Base-by-base conservation (phyloP, 139 green algal species). In the Chlamydomonas urium region DNA sequence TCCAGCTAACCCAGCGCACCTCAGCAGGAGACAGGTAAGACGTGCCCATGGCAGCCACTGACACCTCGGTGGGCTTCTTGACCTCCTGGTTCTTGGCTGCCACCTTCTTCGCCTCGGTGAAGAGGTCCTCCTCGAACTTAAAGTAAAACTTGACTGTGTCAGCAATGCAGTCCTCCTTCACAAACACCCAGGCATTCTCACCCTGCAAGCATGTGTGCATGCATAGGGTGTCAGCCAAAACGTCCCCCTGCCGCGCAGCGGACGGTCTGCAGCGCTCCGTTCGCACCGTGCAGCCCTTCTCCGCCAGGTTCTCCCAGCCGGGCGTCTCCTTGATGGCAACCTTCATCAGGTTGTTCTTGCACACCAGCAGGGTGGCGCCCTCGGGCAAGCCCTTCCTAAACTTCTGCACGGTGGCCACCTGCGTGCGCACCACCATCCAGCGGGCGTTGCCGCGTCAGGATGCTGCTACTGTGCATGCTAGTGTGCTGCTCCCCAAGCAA, bases 111-210 rank as follows among this genome's bases (percentile, higher is more conserved):
- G 83, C 75, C 58, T 81, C 74, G 47, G 32, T 79, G 47, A 77
- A 59, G 36, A 93, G 77, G 32, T 85, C 74, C 47, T 89, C 87
- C 77, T 94, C 81, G 67, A 93, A 92, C 24, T 87, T 81, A 42
- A 90, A 78, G 61, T 85, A 96, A 29, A 79, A 71, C 76, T 95
- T 96, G 19, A 95, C 74, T 21, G 65, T 57, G n/a, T 79, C 75
- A 1, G 84, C 48, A 38, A 97, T 89, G 70, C 73, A 60, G 37
- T 96, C 90, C 72, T 97, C 92, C 5, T 78, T 47, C n/a, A 91
- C 73, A 80, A 97, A 97, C 32, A 97, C 77, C 88, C 90, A 97
- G 0, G 87, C 88, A 75, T 97, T 97, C 72, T 94, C 87, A 24
- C 86, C 86, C 90, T 94, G 75, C 66, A 65, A 36, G 21, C 59